Percentiles rank a stretch among this genome's conserved stretches.
Conservation (phyloP, 139 green algal species). For the Pleodorina starrii region DNA sequence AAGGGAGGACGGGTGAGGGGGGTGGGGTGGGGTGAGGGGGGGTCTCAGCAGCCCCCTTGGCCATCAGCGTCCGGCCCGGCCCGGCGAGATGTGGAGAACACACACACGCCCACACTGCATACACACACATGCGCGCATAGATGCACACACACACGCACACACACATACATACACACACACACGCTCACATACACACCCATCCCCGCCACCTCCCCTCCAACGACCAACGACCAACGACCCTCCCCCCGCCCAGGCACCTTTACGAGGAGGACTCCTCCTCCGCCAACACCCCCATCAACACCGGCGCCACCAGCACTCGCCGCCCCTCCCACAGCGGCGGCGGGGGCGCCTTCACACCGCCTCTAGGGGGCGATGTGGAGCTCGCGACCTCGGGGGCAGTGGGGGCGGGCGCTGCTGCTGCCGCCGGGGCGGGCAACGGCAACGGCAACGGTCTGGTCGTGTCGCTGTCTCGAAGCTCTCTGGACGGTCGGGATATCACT, state of each 20-base stretch:
- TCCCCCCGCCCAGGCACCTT: conserved; percentile 30
- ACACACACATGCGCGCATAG: too few species aligned
- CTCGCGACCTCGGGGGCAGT: not conserved
- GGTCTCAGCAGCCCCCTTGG: too few species aligned
- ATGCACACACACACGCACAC: too few species aligned
- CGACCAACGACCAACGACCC: too few species aligned
- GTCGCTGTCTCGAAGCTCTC: not conserved
- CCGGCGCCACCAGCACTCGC: not conserved
- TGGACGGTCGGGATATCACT: not conserved
- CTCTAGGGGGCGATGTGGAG: too few species aligned
- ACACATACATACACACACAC: too few species aligned
- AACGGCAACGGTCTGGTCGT: not conserved
- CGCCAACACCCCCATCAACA: conserved; percentile 14
- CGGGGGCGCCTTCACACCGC: conserved; percentile 5
- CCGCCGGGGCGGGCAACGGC: not conserved
- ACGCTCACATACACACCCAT: too few species aligned
- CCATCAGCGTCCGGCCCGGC: too few species aligned
- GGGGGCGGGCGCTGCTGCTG: not conserved
- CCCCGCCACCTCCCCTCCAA: too few species aligned
- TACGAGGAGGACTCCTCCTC: conserved; percentile 58
- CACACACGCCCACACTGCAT: not conserved
- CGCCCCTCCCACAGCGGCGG: not conserved
- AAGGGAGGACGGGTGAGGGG: not conserved
- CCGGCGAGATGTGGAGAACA: not conserved
- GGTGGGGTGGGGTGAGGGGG: too few species aligned